These are phyloP conservation scores for Xylaria sp. DNA, from an alignment of 2,329 filamentous ascomycete species.

Conservation along the genomic window DNA sequence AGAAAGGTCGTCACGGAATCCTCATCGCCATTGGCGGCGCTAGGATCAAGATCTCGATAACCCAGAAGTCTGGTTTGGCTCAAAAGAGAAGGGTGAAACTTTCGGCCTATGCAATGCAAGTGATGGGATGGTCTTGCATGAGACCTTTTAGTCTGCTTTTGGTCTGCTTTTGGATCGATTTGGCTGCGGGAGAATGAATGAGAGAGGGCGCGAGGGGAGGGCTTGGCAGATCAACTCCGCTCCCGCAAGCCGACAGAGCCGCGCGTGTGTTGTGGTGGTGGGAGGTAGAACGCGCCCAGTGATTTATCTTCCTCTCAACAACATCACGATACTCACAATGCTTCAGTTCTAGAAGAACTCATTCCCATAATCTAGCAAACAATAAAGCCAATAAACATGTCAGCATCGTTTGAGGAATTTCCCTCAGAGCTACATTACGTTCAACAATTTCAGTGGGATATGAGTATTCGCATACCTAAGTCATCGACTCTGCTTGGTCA, in stretches of 20 bases:
- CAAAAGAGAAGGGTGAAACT: conserved; percentile 9
- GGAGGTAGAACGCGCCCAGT: background rate
- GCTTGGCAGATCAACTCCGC: conserved; percentile 19
- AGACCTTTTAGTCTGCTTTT: no score
- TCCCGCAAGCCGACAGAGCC: conserved; percentile 11
- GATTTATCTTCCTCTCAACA: no score
- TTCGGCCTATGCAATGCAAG: conserved; percentile 16
- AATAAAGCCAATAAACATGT: no score
- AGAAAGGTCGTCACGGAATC: background rate
- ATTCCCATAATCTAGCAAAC: no score
- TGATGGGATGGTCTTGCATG: background rate
- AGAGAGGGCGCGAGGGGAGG: background rate
- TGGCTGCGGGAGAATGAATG: background rate
- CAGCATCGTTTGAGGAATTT: no score
- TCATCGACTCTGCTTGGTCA: no score
- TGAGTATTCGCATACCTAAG: no score
- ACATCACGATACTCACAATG: no score
- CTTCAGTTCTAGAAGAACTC: no score
- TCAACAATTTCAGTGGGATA: no score
- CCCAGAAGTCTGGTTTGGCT: conserved; percentile 20
- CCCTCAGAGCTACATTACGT: no score
- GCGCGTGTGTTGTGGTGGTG: background rate
- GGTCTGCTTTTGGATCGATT: no score
- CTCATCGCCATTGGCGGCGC: background rate
- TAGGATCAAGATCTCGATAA: background rate